Conservation (phyloP, 2,329 filamentous ascomycete species). For the Grosmannia serpens region DNA sequence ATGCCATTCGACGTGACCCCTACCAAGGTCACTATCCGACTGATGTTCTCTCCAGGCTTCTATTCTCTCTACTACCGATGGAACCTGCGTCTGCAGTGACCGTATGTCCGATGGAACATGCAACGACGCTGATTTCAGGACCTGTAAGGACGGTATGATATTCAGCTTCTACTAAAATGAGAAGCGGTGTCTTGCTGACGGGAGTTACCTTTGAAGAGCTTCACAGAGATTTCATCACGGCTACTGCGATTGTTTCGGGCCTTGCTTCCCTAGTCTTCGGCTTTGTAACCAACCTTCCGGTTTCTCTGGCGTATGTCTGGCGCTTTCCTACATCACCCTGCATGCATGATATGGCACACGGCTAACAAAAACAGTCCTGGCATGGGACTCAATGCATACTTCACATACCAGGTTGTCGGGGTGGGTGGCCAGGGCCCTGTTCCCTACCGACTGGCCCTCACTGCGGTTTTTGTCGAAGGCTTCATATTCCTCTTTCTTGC, state of each 20-base stretch:
- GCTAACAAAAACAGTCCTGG: conserved; percentile 36
- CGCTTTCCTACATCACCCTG: not conserved
- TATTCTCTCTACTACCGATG: conserved; percentile 65
- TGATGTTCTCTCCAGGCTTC: conserved; percentile 37
- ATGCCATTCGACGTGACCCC: no score
- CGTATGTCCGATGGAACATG: not conserved
- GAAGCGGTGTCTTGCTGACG: not conserved
- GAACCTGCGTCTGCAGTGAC: conserved; percentile 54
- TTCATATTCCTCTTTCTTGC: conserved; percentile 54
- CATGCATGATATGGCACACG: not conserved
- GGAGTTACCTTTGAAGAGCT: conserved; percentile 30
- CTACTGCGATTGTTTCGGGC: conserved; percentile 69
- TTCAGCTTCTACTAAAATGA: not conserved
- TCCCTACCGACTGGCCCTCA: conserved; percentile 48
- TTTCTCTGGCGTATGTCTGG: conserved; percentile 54
- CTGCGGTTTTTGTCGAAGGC: conserved; percentile 53
- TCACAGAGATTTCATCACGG: conserved; percentile 68
- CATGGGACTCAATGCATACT: conserved; percentile 59
- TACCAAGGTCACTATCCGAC: not conserved
- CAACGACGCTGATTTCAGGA: conserved; percentile 19
- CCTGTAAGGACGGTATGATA: not conserved
- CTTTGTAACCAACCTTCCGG: conserved; percentile 69
- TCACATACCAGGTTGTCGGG: conserved; percentile 56
- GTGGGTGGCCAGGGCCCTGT: conserved; percentile 44
- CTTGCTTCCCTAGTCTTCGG: conserved; percentile 68